phyloP scores from a whole-genome alignment of 768 basidiomycete species.

The Lanmaoa pseudosensibilis region DNA sequence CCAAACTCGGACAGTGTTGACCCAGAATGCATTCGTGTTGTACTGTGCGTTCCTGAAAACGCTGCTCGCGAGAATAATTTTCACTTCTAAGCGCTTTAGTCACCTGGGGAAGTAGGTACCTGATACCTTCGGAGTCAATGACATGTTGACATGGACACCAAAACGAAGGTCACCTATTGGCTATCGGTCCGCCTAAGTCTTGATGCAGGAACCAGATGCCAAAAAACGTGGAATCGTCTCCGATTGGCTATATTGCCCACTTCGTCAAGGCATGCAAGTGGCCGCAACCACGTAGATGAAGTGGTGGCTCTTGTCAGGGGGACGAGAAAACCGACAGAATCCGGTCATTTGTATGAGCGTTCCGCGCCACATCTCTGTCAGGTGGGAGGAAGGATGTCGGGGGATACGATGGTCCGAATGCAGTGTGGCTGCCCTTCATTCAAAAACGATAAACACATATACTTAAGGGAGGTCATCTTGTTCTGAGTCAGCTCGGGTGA shows the following conservation, averaged over 20 bases:
- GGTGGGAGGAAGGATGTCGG: too few relatives aligned
- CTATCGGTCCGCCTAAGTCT: too few relatives aligned
- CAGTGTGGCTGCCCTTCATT: neutral
- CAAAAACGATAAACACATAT: neutral
- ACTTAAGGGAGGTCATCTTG: neutral
- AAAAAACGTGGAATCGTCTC: neutral
- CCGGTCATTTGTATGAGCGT: neutral
- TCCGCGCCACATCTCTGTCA: too few relatives aligned
- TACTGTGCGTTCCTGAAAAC: too few relatives aligned
- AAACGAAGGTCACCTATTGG: neutral
- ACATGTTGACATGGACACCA: neutral
- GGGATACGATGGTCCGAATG: neutral
- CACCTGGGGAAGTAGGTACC: neutral
- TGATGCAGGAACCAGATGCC: neutral
- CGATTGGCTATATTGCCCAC: neutral
- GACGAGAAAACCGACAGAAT: neutral
- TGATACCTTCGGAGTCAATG: neutral
- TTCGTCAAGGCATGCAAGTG: neutral
- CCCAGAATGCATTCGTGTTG: too few relatives aligned
- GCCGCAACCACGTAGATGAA: neutral
- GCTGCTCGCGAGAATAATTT: too few relatives aligned
- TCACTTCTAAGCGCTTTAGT: too few relatives aligned
- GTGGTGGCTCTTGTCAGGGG: neutral
- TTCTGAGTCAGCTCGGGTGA: neutral
- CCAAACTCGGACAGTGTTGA: too few relatives aligned